Percentiles rank a stretch among this genome's conserved stretches.
Conservation (phyloP, 176 grass and related monocot species). For the Rhynchospora tenuis region DNA sequence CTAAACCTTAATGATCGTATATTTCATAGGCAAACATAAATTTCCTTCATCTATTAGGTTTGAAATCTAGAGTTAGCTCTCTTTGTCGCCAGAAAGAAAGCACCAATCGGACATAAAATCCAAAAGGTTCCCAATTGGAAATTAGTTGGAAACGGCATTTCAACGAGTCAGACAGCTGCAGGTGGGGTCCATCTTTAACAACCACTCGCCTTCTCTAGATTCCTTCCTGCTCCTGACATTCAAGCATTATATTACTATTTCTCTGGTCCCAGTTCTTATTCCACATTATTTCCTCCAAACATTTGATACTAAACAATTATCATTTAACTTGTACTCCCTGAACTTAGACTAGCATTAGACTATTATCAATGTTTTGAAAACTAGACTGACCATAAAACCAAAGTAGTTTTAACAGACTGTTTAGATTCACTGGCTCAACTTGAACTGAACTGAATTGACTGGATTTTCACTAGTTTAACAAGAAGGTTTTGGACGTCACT, state of each 20-base stretch:
- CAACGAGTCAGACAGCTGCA: conserved; percentile 10
- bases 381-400: too few relatives aligned
- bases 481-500: too few relatives aligned
- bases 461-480: too few relatives aligned
- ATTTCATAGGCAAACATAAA: too few relatives aligned
- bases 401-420: too few relatives aligned
- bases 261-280: background rate
- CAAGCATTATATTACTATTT: background rate
- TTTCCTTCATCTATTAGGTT: too few relatives aligned
- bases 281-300: background rate
- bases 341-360: too few relatives aligned
- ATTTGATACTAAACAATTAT: background rate
- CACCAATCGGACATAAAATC: conserved; percentile 7
- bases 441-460: too few relatives aligned
- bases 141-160: conserved; percentile 4
- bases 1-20: too few relatives aligned
- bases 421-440: too few relatives aligned
- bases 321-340: background rate
- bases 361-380: too few relatives aligned
- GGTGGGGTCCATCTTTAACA: background rate
- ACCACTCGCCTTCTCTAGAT: background rate
- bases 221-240: background rate
- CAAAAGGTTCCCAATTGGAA: conserved; percentile 3
- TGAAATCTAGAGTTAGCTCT: background rate
- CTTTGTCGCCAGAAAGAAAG: background rate